A percentile compares a stretch with the other conserved stretches of the same genome.
These are phyloP conservation scores for Suillus brevipes DNA, from an alignment of 768 basidiomycete genomes.

Conservation along the genomic window DNA sequence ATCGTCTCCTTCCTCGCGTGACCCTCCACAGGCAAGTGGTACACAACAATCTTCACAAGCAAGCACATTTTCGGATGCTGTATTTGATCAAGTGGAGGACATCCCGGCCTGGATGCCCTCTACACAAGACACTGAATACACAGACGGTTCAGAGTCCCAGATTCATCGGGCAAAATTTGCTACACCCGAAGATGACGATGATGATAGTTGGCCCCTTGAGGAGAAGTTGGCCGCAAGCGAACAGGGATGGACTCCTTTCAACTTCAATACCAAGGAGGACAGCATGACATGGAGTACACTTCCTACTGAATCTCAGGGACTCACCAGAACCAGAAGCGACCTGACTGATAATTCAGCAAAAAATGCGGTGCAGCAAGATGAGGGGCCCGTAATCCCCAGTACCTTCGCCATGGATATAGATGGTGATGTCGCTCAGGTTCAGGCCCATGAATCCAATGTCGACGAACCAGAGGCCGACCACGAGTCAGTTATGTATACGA, in stretches of 20 bases:
- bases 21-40: slow-evolving; percentile 24
- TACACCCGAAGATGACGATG: slow-evolving; percentile 43
- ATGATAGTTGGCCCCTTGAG: slow-evolving; percentile 76
- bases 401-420: slow-evolving; percentile 16
- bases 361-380: slow-evolving; percentile 7
- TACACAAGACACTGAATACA: slow-evolving; percentile 61
- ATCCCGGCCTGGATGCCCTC: slow-evolving; percentile 55
- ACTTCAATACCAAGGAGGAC: slow-evolving; percentile 54
- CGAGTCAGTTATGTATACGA: slow-evolving; percentile 29
- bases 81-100: slow-evolving; percentile 51
- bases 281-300: slow-evolving; percentile 76
- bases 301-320: slow-evolving; percentile 56
- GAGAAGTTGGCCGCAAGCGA: slow-evolving; percentile 57
- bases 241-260: slow-evolving; percentile 62
- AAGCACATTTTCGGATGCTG: slow-evolving; percentile 47
- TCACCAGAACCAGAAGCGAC: slow-evolving; percentile 20
- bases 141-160: slow-evolving; percentile 39
- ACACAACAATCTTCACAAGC: slow-evolving; percentile 56
- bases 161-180: slow-evolving; percentile 16
- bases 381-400: neutral
- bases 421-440: slow-evolving; percentile 17
- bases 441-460: slow-evolving; percentile 15
- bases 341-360: slow-evolving; percentile 16
- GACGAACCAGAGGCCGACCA: slow-evolving; percentile 40
- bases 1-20: slow-evolving; percentile 23